Evolutionary conservation across 371 early-diverging fungal genomes (phyloP).

Genomic region (Actinomortierella ambigua): DNA sequence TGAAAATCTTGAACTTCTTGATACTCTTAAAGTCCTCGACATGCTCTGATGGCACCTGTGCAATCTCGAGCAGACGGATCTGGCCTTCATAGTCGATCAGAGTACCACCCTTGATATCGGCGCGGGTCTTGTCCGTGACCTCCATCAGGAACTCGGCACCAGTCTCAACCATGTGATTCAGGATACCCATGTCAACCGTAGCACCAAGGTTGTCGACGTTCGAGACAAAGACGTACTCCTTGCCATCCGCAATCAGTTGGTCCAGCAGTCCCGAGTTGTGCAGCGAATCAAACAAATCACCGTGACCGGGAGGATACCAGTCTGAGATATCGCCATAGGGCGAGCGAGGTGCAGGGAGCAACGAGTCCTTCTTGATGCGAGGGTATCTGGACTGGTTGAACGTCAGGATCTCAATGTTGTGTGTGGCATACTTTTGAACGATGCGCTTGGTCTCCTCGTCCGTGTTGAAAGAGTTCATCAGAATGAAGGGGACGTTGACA

Average conservation of each 20-base stretch:
- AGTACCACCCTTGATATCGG: conserved; percentile 99
- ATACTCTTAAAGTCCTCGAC: conserved; percentile 99
- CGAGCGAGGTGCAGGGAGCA: conserved; percentile 83
- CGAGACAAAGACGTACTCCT: conserved; percentile 98
- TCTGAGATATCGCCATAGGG: conserved; percentile 54
- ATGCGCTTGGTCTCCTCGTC: conserved; percentile 97
- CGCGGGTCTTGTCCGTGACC: conserved; percentile 99
- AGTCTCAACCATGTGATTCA: conserved; percentile 91
- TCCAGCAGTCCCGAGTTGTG: conserved; percentile 96
- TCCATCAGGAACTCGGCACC: conserved; percentile 99
- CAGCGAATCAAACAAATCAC: conserved; percentile 97
- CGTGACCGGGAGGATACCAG: conserved; percentile 99
- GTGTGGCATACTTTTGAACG: conserved; percentile 94
- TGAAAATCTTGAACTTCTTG: conserved; percentile 99
- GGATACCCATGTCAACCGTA: conserved; percentile 94
- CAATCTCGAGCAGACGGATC: conserved; percentile 98
- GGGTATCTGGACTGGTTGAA: conserved; percentile 99
- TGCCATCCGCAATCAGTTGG: conserved; percentile 94
- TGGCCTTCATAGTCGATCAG: conserved; percentile 97
- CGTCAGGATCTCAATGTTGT: conserved; percentile 91
- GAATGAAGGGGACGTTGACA: conserved; percentile 95
- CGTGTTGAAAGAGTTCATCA: conserved; percentile 99
- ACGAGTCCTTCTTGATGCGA: conserved; percentile 93
- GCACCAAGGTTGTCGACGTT: conserved; percentile 99
- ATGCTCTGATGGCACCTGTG: conserved; percentile 98